Percentiles rank a stretch among this genome's conserved stretches.
These are phyloP conservation scores for Hypoxylon sp. DNA, from an alignment of 2,329 filamentous ascomycete genomes.

Conservation along the genomic window DNA sequence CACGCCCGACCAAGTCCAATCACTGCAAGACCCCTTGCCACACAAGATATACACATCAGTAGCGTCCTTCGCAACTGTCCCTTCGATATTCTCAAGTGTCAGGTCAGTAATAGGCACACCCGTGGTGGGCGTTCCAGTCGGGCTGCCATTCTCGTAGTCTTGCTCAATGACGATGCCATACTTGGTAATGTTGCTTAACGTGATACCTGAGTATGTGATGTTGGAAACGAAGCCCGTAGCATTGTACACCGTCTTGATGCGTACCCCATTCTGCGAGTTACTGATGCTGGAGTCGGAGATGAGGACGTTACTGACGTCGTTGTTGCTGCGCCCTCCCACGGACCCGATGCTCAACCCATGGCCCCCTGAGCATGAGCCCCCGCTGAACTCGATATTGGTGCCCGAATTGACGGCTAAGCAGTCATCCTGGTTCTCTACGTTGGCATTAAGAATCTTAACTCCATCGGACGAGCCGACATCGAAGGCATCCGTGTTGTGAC, in stretches of 20 bases:
- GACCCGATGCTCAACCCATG: conserved; percentile 73
- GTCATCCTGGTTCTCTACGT: conserved; percentile 72
- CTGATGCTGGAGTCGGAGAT: conserved; percentile 64
- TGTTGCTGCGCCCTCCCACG: conserved; percentile 69
- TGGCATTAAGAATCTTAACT: conserved; percentile 66
- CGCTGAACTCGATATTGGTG: conserved; percentile 59
- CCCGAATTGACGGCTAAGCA: conserved; percentile 72
- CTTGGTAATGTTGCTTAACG: conserved; percentile 63
- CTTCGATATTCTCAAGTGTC: conserved; percentile 59
- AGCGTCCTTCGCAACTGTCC: conserved; percentile 54
- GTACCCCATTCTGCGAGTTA: conserved; percentile 69
- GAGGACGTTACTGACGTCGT: conserved; percentile 67
- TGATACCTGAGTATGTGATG: conserved; percentile 68
- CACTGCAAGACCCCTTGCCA: conserved; percentile 55
- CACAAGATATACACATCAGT: conserved; percentile 58
- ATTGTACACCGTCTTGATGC: conserved; percentile 70
- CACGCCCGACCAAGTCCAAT: conserved; percentile 57
- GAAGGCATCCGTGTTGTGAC: conserved; percentile 70
- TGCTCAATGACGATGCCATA: conserved; percentile 73
- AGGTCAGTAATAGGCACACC: conserved; percentile 64
- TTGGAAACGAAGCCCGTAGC: conserved; percentile 66
- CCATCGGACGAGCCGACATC: conserved; percentile 63
- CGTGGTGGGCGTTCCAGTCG: conserved; percentile 60
- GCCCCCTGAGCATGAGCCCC: conserved; percentile 64
- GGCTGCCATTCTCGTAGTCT: conserved; percentile 65